These are phyloP conservation scores for Chlorella sp. DNA, from an alignment of 139 green algal species.

Conservation along the genomic window DNA sequence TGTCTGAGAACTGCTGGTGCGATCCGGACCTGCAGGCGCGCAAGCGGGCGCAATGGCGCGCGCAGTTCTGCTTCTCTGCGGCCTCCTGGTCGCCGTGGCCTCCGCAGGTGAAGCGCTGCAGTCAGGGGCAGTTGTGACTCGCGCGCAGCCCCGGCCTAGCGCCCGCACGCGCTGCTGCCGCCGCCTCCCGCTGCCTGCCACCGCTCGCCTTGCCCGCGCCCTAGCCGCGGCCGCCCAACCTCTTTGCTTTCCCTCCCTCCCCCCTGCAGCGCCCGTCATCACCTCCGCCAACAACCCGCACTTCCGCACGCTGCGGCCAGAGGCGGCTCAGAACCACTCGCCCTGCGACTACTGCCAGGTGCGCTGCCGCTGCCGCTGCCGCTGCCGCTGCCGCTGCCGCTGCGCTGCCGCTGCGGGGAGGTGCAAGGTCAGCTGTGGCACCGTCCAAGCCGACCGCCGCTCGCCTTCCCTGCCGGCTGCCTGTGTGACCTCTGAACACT, in stretches of 20 bases:
- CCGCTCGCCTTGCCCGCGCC: background rate
- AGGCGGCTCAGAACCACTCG: background rate
- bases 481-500: background rate
- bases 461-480: background rate
- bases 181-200: no score
- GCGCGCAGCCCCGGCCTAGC: background rate
- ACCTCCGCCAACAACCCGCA: conserved; percentile 11
- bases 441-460: background rate
- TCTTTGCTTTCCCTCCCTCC: background rate
- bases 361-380: no score
- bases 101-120: conserved; percentile 6
- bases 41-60: background rate
- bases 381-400: background rate
- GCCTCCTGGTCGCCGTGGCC: conserved; percentile 2
- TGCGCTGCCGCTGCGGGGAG: background rate
- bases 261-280: conserved; percentile 13
- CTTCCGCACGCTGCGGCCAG: background rate
- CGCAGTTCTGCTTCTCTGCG: background rate
- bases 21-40: background rate
- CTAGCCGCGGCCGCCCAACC: no score
- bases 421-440: background rate
- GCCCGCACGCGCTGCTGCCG: background rate
- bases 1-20: background rate
- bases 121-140: background rate
- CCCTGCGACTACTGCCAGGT: conserved; percentile 25